Conservation (phyloP, 768 basidiomycete species). For the Tylopilus sp. region DNA sequence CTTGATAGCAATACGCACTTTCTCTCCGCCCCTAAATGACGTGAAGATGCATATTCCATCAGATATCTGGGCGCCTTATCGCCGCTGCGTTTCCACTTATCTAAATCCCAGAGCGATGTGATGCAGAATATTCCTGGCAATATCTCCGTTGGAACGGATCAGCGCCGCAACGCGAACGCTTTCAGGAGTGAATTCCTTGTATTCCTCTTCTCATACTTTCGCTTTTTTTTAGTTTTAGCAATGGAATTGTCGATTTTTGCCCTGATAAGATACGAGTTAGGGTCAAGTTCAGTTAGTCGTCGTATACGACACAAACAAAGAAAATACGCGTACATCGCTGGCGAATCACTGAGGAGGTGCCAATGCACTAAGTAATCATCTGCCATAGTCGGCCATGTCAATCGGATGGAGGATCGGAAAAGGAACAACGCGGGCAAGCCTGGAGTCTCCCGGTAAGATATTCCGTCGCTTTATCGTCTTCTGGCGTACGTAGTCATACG, state of each 20-base stretch:
- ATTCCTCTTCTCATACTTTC: too few species aligned
- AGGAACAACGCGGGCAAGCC: neutral
- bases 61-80: neutral
- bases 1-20: neutral
- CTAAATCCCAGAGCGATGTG: neutral
- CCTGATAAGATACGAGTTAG: too few species aligned
- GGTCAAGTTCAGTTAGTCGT: too few species aligned
- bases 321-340: neutral
- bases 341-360: neutral
- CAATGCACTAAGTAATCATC: neutral
- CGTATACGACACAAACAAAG: neutral
- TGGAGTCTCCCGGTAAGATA: conserved; percentile 1
- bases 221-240: too few species aligned
- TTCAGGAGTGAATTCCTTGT: neutral
- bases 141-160: neutral
- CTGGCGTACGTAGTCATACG: neutral
- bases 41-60: neutral
- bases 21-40: neutral
- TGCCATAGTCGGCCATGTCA: neutral
- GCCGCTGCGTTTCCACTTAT: neutral
- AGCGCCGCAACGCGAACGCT: neutral
- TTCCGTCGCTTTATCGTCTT: neutral
- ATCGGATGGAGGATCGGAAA: conserved; percentile 10
- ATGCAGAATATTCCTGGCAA: neutral
- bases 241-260: too few species aligned